Evolutionary conservation across 2,329 filamentous ascomycete species (phyloP).

Genomic region (Colletotrichum graminicola): DNA sequence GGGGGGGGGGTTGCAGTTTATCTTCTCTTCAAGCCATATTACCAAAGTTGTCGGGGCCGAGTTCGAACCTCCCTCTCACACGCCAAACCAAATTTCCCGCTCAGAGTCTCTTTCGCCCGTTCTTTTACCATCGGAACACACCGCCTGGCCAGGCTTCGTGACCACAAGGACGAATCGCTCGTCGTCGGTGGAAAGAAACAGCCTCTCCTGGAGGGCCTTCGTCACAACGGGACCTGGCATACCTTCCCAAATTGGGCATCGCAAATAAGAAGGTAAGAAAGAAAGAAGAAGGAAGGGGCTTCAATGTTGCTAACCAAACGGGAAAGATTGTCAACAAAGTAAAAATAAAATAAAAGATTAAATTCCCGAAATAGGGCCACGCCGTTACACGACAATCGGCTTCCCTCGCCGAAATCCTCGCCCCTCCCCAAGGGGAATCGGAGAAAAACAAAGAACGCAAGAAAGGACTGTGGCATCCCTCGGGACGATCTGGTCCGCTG

Average conservation of each 20-base stretch:
- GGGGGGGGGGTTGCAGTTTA: too few relatives aligned
- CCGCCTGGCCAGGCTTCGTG: not conserved
- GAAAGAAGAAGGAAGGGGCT: not conserved
- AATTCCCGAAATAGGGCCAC: not conserved
- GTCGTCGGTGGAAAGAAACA: not conserved
- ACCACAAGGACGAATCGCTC: too few relatives aligned
- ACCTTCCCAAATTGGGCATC: not conserved
- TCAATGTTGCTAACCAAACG: not conserved
- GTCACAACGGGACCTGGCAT: not conserved
- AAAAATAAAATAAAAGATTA: too few relatives aligned
- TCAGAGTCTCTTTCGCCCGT: not conserved
- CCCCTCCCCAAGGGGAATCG: not conserved
- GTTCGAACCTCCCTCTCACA: not conserved
- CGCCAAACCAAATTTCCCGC: not conserved
- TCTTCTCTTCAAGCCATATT: not conserved
- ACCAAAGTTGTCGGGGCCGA: not conserved
- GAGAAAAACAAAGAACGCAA: not conserved
- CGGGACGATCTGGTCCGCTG: not conserved
- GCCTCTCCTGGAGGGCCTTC: not conserved
- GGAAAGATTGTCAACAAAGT: too few relatives aligned
- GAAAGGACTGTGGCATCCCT: not conserved
- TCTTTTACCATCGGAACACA: not conserved
- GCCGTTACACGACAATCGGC: not conserved
- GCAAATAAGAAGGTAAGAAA: not conserved
- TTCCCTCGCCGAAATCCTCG: not conserved